These are phyloP conservation scores for Fusarium domesticum DNA, from an alignment of 2,329 filamentous ascomycete species.

Conservation along the genomic window DNA sequence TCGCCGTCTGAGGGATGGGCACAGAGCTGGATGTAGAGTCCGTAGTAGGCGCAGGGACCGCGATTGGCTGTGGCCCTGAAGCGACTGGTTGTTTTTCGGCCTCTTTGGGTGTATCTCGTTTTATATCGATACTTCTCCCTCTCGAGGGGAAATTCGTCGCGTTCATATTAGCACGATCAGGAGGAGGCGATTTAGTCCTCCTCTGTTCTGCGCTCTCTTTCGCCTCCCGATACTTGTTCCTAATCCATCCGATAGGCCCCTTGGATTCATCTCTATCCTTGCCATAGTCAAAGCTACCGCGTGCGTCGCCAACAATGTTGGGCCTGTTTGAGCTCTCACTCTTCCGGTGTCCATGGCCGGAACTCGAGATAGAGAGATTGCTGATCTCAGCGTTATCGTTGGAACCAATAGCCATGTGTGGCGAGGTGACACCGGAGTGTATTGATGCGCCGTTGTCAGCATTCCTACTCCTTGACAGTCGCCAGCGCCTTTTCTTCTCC, in stretches of 20 bases:
- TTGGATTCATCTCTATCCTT: constrained; percentile 49
- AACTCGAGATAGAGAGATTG: constrained; percentile 66
- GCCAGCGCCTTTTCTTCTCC: constrained; percentile 68
- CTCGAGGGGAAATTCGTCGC: constrained; percentile 34
- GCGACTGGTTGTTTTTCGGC: constrained; percentile 12
- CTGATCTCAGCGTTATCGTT: constrained; percentile 64
- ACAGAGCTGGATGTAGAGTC: neutral
- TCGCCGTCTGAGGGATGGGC: neutral
- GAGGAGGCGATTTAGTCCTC: constrained; percentile 55
- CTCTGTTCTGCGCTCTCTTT: constrained; percentile 56
- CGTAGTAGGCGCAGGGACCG: constrained; percentile 1
- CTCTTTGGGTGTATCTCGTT: constrained; percentile 35
- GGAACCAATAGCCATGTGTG: constrained; percentile 51
- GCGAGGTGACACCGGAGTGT: constrained; percentile 42
- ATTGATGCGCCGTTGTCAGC: constrained; percentile 51
- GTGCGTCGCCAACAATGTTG: constrained; percentile 39
- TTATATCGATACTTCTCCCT: constrained; percentile 50
- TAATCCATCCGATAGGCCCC: constrained; percentile 57
- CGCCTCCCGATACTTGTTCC: constrained; percentile 57
- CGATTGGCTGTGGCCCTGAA: neutral
- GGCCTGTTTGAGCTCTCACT: constrained; percentile 50
- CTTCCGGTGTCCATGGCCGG: constrained; percentile 46
- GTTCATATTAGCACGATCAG: constrained; percentile 30
- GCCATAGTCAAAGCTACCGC: constrained; percentile 37
- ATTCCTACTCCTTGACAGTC: constrained; percentile 63